Base-by-base conservation (phyloP, 2,329 filamentous ascomycete species). In the Geoglossum cookeanum region DNA sequence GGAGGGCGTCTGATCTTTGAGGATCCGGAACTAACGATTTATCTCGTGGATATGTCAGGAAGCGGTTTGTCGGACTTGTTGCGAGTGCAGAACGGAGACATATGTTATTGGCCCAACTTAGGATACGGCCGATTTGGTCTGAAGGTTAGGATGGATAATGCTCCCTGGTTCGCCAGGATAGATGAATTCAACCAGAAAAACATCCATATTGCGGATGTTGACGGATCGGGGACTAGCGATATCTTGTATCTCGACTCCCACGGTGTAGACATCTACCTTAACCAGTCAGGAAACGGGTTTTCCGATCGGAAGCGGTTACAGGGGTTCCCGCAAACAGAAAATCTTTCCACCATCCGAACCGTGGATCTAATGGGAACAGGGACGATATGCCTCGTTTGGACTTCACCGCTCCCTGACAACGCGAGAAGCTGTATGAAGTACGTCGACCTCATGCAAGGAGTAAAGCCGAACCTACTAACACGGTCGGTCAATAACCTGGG, bases 101-200 rank as follows among this genome's bases (percentile, higher is more conserved):
- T 68, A 1, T 64, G 47, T 22, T 70, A 69, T 59, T 71, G 68
- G 66, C 67, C 68, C 1, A 70, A 67, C 55, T 37, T 67, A 2
- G 69, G 69, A 3, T 63, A 71, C 58, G 69, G 68, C 1, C n/a
- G 45, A 0, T 70, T 71, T 61, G 66, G 65, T 0, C 15, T 17
- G 0, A 60, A 61, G 29, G 60, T 69, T n/a, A 48, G 29, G 3
- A 69, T 70, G 66, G 60, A 55, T 3, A 64, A 67, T 58, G 8
- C 64, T 0, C 66, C 67, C 7, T 27, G 33, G 6, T 59, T 66
- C 17, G 63, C 63, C 55, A 5, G 4, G 2, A 4, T 11, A 3
- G 62, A 64, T 33, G 9, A 39, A 1, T 67, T 66, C 55, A 35
- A 56, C 17, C 58, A 57, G 5, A 15, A 37, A 1, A 56, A 58